Conservation (phyloP, 2,329 filamentous ascomycete genomes). For the Colletotrichum filicis region DNA sequence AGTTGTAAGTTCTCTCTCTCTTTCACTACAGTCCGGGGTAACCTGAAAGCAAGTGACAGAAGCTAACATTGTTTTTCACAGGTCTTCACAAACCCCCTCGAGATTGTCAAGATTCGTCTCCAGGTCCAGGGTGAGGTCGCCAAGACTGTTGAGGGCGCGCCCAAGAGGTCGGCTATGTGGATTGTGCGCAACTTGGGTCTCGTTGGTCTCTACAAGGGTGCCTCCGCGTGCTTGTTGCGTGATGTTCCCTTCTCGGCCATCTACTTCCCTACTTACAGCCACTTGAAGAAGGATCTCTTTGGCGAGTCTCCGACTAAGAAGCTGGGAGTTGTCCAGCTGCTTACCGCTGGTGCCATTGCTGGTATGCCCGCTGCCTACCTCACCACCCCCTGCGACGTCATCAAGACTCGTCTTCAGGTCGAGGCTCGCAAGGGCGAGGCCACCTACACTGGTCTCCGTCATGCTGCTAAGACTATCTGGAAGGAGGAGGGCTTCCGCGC, state of each 20-base stretch:
- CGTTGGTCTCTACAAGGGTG: constrained; percentile 95
- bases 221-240: constrained; percentile 90
- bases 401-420: constrained; percentile 98
- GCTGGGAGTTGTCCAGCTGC: constrained; percentile 88
- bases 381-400: constrained; percentile 97
- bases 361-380: constrained; percentile 94
- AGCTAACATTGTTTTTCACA: constrained; percentile 46
- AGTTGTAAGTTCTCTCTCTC: constrained; percentile 74
- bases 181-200: constrained; percentile 96
- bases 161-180: constrained; percentile 95
- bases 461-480: constrained; percentile 85
- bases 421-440: constrained; percentile 96
- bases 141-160: constrained; percentile 84
- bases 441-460: constrained; percentile 85
- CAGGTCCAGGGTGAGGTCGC: constrained; percentile 97
- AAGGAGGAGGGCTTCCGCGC: constrained; percentile 93
- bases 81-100: constrained; percentile 97
- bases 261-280: constrained; percentile 97
- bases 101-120: constrained; percentile 99
- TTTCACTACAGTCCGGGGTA: not conserved
- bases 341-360: constrained; percentile 93
- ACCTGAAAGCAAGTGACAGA: not conserved
- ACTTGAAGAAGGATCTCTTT: constrained; percentile 93
- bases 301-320: constrained; percentile 89
- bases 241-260: constrained; percentile 99